Conservation (phyloP, 1,284 basidiomycete species). For the Tylopilus orsonianus region DNA sequence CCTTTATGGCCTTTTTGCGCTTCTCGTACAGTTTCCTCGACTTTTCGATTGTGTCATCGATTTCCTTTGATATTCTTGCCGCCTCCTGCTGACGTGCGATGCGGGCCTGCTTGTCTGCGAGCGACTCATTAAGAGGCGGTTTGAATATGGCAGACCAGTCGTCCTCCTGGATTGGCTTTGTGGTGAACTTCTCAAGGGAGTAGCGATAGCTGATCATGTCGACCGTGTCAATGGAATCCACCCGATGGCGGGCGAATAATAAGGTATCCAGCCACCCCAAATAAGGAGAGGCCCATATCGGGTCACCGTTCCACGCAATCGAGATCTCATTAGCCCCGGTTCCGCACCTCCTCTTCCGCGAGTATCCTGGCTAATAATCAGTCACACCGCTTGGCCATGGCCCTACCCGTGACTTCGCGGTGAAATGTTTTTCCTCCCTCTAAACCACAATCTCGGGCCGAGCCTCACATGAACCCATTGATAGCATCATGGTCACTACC, state of each 20-base stretch:
- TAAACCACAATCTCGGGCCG: too few species aligned
- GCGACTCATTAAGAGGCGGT: slow-evolving; percentile 44
- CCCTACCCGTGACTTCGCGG: too few species aligned
- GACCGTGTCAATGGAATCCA: not conserved
- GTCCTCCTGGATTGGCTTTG: slow-evolving; percentile 10
- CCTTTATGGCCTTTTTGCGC: slow-evolving; percentile 58
- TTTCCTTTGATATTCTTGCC: slow-evolving; percentile 45
- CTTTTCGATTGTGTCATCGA: slow-evolving; percentile 56
- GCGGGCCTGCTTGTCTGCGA: slow-evolving; percentile 43
- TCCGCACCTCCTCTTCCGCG: too few species aligned
- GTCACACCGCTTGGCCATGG: too few species aligned
- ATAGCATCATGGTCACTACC: too few species aligned
- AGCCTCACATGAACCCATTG: too few species aligned
- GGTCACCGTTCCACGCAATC: not conserved
- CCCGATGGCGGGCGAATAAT: not conserved
- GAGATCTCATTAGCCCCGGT: not conserved
- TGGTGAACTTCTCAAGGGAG: not conserved
- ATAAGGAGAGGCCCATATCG: not conserved
- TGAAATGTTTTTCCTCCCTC: too few species aligned
- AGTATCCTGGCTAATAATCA: too few species aligned
- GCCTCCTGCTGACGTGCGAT: slow-evolving; percentile 46
- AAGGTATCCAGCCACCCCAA: not conserved
- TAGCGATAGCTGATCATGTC: slow-evolving; percentile 1
- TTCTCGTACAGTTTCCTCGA: slow-evolving; percentile 51
- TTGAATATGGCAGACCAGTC: slow-evolving; percentile 25